Conservation (phyloP, 805 yeast genomes). For the Suhomyces sp. region DNA sequence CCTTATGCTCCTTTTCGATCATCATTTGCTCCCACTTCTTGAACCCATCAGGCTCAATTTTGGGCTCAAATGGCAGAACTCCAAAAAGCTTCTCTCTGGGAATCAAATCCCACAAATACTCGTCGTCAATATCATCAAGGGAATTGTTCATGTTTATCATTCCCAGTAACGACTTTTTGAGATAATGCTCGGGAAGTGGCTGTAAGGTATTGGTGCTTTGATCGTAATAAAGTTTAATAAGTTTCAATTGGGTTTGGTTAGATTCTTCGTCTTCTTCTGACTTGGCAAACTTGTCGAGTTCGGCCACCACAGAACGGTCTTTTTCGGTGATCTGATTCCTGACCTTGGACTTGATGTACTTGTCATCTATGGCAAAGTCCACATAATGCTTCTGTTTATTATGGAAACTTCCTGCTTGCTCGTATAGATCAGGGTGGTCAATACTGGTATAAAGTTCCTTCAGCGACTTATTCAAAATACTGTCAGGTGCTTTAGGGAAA, state of each 20-base stretch:
- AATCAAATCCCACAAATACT: constrained; percentile 37
- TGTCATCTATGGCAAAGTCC: constrained; percentile 28
- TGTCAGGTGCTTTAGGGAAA: constrained; percentile 31
- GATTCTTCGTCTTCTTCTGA: constrained; percentile 24
- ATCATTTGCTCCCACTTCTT: constrained; percentile 34
- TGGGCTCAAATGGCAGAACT: constrained; percentile 31
- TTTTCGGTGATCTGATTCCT: constrained; percentile 19
- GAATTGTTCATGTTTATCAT: constrained; percentile 36
- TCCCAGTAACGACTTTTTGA: constrained; percentile 38
- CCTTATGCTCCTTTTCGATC: constrained; percentile 19
- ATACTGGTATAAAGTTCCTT: constrained; percentile 18
- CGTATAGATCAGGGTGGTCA: background rate
- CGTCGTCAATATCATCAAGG: constrained; percentile 36
- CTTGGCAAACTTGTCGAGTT: constrained; percentile 19
- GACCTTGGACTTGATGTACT: constrained; percentile 19
- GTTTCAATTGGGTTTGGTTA: constrained; percentile 19
- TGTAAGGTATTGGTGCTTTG: constrained; percentile 24
- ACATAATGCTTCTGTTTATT: constrained; percentile 2
- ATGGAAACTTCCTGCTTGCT: background rate
- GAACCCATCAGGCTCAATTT: constrained; percentile 24
- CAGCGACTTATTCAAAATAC: constrained; percentile 13
- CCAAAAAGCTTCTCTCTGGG: constrained; percentile 36
- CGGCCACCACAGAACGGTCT: constrained; percentile 26
- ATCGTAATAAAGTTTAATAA: constrained; percentile 26
- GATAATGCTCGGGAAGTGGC: constrained; percentile 35